Base-by-base conservation (phyloP, 805 yeast species). In the Nakazawaea ernobii region DNA sequence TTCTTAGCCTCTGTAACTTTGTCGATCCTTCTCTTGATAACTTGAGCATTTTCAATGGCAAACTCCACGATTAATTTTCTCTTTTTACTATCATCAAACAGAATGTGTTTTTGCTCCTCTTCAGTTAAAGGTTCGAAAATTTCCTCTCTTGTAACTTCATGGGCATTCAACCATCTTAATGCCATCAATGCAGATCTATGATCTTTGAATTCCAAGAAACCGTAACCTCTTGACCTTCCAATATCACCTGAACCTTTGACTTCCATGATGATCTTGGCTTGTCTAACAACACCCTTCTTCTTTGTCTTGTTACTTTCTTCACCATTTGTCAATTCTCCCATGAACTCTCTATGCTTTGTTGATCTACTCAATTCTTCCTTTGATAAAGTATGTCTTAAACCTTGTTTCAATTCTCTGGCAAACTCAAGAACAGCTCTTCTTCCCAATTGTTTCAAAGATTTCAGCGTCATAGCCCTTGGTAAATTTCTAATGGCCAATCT, bases 221-320 rank as follows among this genome's bases (percentile, higher is more conserved):
- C 99, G 59, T 92, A 94, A 51, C 99, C 99, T 72, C 97, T 84
- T 60, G 94, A 83, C 66, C 99, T 78, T 48, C 99, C 99, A 28
- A 74, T 67, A 26, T 84, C 84, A 17, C 95, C 95, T 8, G 92
- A 73, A 7, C 90, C 96, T 63, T 91, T 92, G 39, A 88, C 86
- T 68, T 94, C 99, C 74, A 80, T 86, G 52, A 94, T 86, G 54
- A 94, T 84, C 70, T 94, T 94, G 26, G 97, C 86, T 67, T 94
- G 98, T 65, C 79, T 84, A 3, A 94, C 96, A 35, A 94, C 88
- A 69, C 99, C 99, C 40, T 77, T 79, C 57, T 89, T 84, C 60
- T 86, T 88, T 46, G 80, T 77, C 52, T 73, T 81, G 56, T 81
- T 82, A 51, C 70, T 69, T 44, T 73, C 79, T n/a, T 62, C 67